phyloP scores from a whole-genome alignment of 2,329 filamentous ascomycete genomes.

The Neurospora sp. region DNA sequence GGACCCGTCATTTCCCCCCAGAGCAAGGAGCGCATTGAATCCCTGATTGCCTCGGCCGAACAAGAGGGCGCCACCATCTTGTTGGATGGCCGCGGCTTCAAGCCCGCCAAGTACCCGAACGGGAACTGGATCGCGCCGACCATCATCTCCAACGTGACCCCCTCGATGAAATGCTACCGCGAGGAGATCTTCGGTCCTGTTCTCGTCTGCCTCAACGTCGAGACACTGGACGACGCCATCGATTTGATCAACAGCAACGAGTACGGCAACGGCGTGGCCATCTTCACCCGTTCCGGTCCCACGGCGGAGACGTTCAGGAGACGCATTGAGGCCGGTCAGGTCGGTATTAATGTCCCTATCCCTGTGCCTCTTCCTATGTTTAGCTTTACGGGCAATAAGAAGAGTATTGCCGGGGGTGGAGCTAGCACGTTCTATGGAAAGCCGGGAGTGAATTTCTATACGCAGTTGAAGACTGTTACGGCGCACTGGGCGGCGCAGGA shows the following conservation, averaged over 20 bases:
- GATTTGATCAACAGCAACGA: conserved; percentile 76
- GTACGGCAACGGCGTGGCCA: conserved; percentile 78
- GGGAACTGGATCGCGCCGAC: conserved; percentile 81
- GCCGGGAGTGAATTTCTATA: conserved; percentile 89
- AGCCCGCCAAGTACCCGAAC: conserved; percentile 68
- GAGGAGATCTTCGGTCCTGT: conserved; percentile 84
- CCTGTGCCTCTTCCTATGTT: conserved; percentile 63
- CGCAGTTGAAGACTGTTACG: conserved; percentile 95
- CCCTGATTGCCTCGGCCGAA: conserved; percentile 65
- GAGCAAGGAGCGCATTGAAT: conserved; percentile 69
- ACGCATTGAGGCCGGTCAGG: conserved; percentile 75
- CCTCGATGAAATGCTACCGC: conserved; percentile 72
- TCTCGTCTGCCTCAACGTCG: conserved; percentile 68
- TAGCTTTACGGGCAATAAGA: conserved; percentile 72
- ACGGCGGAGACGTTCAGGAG: conserved; percentile 71
- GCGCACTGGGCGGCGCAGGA: conserved; percentile 81
- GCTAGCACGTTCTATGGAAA: conserved; percentile 93
- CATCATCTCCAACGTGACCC: conserved; percentile 71
- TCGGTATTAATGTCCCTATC: conserved; percentile 78
- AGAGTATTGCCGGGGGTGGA: conserved; percentile 71
- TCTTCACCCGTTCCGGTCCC: conserved; percentile 71
- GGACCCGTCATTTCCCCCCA: conserved; percentile 75
- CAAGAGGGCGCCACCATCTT: conserved; percentile 72
- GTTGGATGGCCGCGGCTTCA: conserved; percentile 69
- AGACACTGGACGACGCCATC: conserved; percentile 70